phyloP scores from a whole-genome alignment of 2,329 filamentous ascomycete species.

The Bipolaris oryzae region DNA sequence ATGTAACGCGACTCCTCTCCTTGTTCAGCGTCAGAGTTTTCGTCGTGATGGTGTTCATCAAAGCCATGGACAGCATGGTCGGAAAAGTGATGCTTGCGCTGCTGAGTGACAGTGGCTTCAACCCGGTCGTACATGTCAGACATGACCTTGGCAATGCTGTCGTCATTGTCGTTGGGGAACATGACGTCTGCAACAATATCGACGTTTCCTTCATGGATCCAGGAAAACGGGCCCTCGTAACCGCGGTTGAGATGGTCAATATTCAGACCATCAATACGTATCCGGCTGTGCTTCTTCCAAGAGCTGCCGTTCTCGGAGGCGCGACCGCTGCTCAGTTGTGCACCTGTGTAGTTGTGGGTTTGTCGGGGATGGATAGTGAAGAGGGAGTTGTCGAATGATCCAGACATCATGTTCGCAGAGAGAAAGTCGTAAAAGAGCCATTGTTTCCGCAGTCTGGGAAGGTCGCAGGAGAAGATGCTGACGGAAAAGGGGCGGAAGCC shows the following conservation, averaged over 20 bases:
- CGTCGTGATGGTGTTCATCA: conserved; percentile 32
- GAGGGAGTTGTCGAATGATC: conserved; percentile 90
- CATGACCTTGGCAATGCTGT: conserved; percentile 91
- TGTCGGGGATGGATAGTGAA: conserved; percentile 97
- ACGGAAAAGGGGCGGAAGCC: conserved; percentile 93
- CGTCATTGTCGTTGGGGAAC: conserved; percentile 86
- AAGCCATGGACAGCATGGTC: conserved; percentile 42
- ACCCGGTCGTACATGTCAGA: conserved; percentile 96
- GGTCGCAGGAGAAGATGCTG: conserved; percentile 93
- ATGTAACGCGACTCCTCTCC: conserved; percentile 75
- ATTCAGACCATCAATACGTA: conserved; percentile 89
- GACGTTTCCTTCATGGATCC: conserved; percentile 97
- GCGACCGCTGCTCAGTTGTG: conserved; percentile 61
- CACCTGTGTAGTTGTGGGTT: conserved; percentile 77
- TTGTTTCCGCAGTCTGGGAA: conserved; percentile 90
- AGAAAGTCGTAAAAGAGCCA: conserved; percentile 99
- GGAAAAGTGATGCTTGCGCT: conserved; percentile 58
- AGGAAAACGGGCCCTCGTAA: conserved; percentile 91
- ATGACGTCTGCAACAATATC: conserved; percentile 96
- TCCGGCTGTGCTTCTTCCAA: conserved; percentile 95
- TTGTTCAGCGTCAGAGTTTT: conserved; percentile 14
- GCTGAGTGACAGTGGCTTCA: conserved; percentile 86
- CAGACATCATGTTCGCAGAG: conserved; percentile 93
- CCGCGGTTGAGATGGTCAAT: conserved; percentile 96
- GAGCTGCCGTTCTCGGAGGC: conserved; percentile 68